Conservation (phyloP, 441 rosid genomes). For the Euphorbia celastroides region DNA sequence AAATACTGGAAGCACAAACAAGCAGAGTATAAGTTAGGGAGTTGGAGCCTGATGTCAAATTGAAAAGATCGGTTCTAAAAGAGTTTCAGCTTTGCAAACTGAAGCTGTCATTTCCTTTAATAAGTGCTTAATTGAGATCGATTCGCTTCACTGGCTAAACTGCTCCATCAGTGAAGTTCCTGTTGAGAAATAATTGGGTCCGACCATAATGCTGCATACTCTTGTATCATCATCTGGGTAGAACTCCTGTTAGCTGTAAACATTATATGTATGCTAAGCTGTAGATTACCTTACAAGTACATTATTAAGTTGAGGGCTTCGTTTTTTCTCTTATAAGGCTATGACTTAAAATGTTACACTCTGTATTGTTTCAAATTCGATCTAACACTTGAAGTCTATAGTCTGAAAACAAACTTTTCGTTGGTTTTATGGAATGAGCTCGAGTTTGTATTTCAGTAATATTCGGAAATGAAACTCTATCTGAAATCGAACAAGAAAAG, state of each 20-base stretch:
- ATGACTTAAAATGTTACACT: too few relatives aligned
- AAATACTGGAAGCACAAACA: conserved; percentile 11
- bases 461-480: too few relatives aligned
- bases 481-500: too few relatives aligned
- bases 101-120: background rate
- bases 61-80: background rate
- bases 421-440: too few relatives aligned
- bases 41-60: conserved; percentile 5
- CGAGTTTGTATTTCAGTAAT: too few relatives aligned
- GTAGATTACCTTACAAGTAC: background rate
- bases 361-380: too few relatives aligned
- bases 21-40: background rate
- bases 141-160: background rate
- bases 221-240: background rate
- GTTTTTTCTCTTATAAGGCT: background rate
- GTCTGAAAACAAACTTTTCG: too few relatives aligned
- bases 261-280: background rate
- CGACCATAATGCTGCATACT: background rate
- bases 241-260: background rate
- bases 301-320: background rate
- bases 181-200: background rate
- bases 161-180: too few relatives aligned
- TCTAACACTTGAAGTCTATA: too few relatives aligned
- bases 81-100: conserved; percentile 8
- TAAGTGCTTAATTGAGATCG: conserved; percentile 1